Conservation (phyloP, 345 rosid species). For the Nasturtium officinale region DNA sequence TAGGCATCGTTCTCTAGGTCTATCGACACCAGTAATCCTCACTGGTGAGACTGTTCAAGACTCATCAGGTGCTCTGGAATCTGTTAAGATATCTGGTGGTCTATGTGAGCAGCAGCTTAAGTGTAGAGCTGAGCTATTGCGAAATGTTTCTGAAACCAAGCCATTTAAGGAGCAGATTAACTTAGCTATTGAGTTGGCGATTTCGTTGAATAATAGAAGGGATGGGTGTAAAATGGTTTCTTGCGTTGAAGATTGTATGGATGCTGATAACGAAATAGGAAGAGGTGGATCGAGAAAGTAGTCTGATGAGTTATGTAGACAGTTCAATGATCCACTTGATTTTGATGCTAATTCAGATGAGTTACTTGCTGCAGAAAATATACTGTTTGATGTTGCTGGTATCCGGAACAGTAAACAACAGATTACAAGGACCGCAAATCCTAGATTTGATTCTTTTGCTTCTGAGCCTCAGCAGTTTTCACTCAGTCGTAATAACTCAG, state of each 20-base stretch:
- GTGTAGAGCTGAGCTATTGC: constrained; percentile 35
- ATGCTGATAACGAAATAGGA: constrained; percentile 23
- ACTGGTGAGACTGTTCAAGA: constrained; percentile 36
- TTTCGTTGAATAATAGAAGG: constrained; percentile 33
- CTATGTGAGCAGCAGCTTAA: constrained; percentile 28
- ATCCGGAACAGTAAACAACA: constrained; percentile 38
- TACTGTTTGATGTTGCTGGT: constrained; percentile 48
- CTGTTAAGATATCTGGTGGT: constrained; percentile 31
- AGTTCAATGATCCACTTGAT: constrained; percentile 9
- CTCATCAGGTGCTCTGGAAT: constrained; percentile 32
- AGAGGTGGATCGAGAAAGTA: constrained; percentile 15
- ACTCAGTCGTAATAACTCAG: not conserved
- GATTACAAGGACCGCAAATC: constrained; percentile 36
- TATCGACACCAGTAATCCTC: constrained; percentile 38
- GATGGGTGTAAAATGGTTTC: constrained; percentile 43
- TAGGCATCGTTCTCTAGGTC: constrained; percentile 49
- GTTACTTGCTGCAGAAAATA: constrained; percentile 43
- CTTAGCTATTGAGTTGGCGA: constrained; percentile 46
- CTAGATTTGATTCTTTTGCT: constrained; percentile 46
- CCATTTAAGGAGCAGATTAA: constrained; percentile 37
- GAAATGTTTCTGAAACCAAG: constrained; percentile 31
- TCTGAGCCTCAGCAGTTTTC: constrained; percentile 48
- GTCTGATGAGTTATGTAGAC: constrained; percentile 28
- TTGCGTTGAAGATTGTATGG: constrained; percentile 30
- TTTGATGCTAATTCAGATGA: constrained; percentile 48